phyloP scores from a whole-genome alignment of 768 basidiomycete species.

The Hydnomerulius pinastri region DNA sequence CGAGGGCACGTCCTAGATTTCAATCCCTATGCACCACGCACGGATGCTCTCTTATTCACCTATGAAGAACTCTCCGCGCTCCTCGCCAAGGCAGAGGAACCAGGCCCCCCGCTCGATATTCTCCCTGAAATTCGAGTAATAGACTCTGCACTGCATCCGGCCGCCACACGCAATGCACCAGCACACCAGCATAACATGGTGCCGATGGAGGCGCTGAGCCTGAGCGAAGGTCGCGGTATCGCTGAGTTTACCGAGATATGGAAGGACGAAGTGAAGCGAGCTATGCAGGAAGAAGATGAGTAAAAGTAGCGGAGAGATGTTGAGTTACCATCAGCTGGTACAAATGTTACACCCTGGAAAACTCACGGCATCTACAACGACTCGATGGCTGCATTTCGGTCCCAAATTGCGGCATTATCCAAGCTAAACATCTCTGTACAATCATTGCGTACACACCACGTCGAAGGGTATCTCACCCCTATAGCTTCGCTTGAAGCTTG shows the following conservation, averaged over 20 bases:
- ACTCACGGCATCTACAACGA: too few species aligned
- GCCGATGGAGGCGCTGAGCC: constrained; percentile 81
- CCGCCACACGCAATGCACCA: constrained; percentile 67
- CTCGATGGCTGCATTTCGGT: too few species aligned
- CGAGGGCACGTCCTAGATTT: constrained; percentile 87
- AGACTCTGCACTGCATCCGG: constrained; percentile 73
- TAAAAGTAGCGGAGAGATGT: not conserved
- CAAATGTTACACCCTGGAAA: too few species aligned
- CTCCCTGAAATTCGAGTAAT: constrained; percentile 62
- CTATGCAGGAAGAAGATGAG: constrained; percentile 21
- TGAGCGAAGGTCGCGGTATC: constrained; percentile 74
- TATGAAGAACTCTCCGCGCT: constrained; percentile 70
- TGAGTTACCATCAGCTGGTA: too few species aligned
- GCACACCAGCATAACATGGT: constrained; percentile 86
- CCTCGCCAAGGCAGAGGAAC: constrained; percentile 15
- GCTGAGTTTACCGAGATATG: constrained; percentile 71
- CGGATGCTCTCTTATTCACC: constrained; percentile 86
- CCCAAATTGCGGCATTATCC: too few species aligned
- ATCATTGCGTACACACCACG: not conserved
- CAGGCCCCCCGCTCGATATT: not conserved
- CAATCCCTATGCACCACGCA: constrained; percentile 82
- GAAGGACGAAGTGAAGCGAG: constrained; percentile 52
- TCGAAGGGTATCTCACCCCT: constrained; percentile 6
- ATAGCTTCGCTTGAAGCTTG: constrained; percentile 23
- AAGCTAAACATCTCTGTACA: too few species aligned